Conservation (phyloP, 805 yeast genomes). For the Isabelozyma pseudorhagii region DNA sequence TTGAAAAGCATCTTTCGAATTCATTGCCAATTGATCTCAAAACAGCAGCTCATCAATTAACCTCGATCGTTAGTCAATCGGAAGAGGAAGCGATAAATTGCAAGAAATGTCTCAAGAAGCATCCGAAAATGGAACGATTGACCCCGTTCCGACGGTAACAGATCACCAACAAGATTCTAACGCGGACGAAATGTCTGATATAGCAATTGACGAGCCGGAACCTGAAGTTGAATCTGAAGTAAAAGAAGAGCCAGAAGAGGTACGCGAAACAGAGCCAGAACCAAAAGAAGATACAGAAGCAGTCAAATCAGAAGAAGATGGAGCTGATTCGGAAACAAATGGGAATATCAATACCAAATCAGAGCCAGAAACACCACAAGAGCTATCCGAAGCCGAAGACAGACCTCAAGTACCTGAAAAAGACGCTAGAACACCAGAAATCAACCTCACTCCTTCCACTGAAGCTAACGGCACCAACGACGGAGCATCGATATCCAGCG, state of each 20-base stretch:
- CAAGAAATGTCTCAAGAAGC: background rate
- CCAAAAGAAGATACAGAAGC: background rate
- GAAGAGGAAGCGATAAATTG: background rate
- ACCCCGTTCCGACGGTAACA: background rate
- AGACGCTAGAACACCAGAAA: background rate
- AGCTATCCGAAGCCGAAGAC: background rate
- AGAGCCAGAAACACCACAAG: background rate
- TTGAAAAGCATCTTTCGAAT: background rate
- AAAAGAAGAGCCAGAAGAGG: background rate
- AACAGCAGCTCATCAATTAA: background rate
- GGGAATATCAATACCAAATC: background rate
- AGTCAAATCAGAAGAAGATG: background rate
- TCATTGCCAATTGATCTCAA: background rate
- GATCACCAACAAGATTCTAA: conserved; percentile 5
- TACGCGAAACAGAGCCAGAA: background rate
- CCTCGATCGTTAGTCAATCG: background rate
- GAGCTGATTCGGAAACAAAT: background rate
- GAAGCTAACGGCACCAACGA: background rate
- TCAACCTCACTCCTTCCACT: background rate
- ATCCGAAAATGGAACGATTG: background rate
- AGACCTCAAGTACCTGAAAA: conserved; percentile 1
- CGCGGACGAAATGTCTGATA: conserved; percentile 1
- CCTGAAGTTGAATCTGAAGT: background rate
- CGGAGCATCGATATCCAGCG: background rate
- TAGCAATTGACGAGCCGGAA: conserved; percentile 1